Base-by-base conservation (phyloP, 805 yeast species). In the Sungouiozyma intestinalis region DNA sequence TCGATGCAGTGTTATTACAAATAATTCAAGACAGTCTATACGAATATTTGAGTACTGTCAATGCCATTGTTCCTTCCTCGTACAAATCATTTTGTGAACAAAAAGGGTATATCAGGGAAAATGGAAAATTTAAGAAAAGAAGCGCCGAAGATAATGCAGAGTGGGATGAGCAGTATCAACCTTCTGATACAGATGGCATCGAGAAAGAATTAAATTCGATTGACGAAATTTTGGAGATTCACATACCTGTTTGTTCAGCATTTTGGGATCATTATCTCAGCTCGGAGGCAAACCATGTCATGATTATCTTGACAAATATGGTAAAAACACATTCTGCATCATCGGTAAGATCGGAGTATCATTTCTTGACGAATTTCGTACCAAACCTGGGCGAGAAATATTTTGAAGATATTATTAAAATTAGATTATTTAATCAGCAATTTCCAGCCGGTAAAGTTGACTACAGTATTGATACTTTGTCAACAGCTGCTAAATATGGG, bases 371-470 rank as follows among this genome's bases (percentile, higher is more conserved):
- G 13, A 36, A 45, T 35, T 50, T 50, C 19, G 40, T 33, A 16
- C 46, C 52, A 5, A 40, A 40, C 33, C 18, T 46, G 18, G 52
- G 51, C 33, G 45, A 43, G 9, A 45, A 48, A n/a, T 43, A 32
- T 33, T 39, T 44, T 11, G 49, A 48, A 39, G 40, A 44, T 16
- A 38, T 47, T 13, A 43, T 50, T n/a, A 50, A 49, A 37, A 48
- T 50, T 16, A 47, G 44, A 40, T 27, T 47, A 27, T 50, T 50
- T 29, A 48, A 50, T 37, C 38, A 45, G 27, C 54, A 50, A 42
- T 50, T 45, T 38, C 35, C 35, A 3, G 52, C 49, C 15, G 49
- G 49, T 27, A 50, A 49, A 38, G 49, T 50, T n/a, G 52, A 50
- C 38, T 50, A 43, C 32, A 51, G 48, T 11, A 31, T 50, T 19